Evolutionary conservation across 345 rosid genomes (phyloP).

Genomic region (Melaleuca alternifolia): DNA sequence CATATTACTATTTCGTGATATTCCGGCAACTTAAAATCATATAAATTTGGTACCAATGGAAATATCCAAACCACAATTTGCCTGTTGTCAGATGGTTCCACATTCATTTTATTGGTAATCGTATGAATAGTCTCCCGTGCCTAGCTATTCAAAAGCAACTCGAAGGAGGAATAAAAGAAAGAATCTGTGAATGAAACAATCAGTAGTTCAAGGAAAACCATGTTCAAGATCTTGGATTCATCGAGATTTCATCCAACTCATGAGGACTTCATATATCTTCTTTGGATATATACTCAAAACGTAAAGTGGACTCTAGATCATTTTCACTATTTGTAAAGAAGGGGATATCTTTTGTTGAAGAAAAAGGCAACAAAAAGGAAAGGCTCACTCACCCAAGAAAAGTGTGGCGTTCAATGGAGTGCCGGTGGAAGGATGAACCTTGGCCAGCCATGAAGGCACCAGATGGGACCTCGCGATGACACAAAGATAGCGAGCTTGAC

Average conservation of each 20-base stretch:
- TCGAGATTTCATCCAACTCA: background rate
- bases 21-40: background rate
- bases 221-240: background rate
- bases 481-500: conserved; percentile 96
- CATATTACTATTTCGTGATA: background rate
- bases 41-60: background rate
- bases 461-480: conserved; percentile 81
- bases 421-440: conserved; percentile 91
- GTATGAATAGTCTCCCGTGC: background rate
- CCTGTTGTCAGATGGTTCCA: background rate
- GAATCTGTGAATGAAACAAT: background rate
- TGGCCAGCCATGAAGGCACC: conserved; percentile 83
- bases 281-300: background rate
- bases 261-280: background rate
- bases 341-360: background rate
- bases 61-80: background rate
- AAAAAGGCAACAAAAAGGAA: background rate
- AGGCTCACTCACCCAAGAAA: conserved; percentile 52
- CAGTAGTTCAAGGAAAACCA: background rate
- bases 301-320: background rate
- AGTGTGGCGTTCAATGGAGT: conserved; percentile 94
- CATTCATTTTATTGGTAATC: background rate
- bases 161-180: background rate
- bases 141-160: background rate
- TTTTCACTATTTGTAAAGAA: background rate